Conservation (phyloP, 208 protist species). For the Leishmania tarentolae region DNA sequence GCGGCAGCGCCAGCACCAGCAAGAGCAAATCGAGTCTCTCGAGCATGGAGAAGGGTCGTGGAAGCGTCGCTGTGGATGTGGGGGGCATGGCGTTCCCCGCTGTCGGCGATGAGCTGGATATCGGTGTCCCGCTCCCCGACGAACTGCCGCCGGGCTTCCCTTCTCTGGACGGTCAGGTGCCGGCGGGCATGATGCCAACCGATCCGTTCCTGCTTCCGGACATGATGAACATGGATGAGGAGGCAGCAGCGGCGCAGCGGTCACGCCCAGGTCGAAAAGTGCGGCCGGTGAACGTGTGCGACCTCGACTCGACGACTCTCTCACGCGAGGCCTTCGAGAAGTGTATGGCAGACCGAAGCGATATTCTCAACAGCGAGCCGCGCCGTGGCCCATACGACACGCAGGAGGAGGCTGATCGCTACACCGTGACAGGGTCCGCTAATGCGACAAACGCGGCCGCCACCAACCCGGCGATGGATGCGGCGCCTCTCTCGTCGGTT, state of each 20-base stretch:
- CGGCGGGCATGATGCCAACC: constrained; percentile 11
- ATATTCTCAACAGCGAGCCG: constrained; percentile 57
- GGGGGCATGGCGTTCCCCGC: constrained; percentile 45
- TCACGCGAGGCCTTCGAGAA: constrained; percentile 66
- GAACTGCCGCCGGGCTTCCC: constrained; percentile 55
- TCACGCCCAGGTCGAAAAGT: constrained; percentile 22
- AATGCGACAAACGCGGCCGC: constrained; percentile 24
- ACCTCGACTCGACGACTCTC: constrained; percentile 72
- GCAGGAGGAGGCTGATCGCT: constrained; percentile 66
- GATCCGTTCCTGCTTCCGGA: constrained; percentile 42
- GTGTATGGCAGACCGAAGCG: constrained; percentile 67
- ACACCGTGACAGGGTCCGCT: constrained; percentile 33
- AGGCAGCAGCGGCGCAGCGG: not conserved
- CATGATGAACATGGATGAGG: constrained; percentile 22
- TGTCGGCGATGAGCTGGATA: constrained; percentile 74
- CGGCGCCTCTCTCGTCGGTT: constrained; percentile 34
- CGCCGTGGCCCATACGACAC: constrained; percentile 68
- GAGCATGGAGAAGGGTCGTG: constrained; percentile 87
- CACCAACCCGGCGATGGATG: not conserved
- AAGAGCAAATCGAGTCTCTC: constrained; percentile 82
- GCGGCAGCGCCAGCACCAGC: constrained; percentile 64
- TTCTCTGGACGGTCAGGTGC: constrained; percentile 10
- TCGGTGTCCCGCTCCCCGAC: constrained; percentile 81
- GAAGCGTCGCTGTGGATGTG: constrained; percentile 41
- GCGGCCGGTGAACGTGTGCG: constrained; percentile 55